A percentile compares a stretch with the other conserved stretches of the same genome.
Evolutionary conservation across 2,329 filamentous ascomycete species (phyloP).

Genomic region (Clonostachys byssicola): DNA sequence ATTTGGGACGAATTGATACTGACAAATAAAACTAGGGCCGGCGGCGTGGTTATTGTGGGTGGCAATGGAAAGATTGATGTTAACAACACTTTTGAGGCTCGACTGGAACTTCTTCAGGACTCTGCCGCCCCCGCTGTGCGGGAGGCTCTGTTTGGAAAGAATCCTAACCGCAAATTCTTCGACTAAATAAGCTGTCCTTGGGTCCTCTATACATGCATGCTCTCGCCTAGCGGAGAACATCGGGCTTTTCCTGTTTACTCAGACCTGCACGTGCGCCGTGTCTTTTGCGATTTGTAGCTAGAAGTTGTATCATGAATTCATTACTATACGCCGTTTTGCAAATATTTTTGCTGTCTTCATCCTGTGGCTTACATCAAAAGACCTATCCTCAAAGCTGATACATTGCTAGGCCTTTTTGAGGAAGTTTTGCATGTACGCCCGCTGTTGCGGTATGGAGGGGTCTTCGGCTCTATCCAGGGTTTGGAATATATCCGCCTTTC

Average conservation of each 20-base stretch:
- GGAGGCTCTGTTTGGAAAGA: constrained; percentile 86
- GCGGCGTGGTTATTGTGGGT: constrained; percentile 77
- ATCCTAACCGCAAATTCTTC: constrained; percentile 92
- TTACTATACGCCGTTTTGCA: too few relatives aligned
- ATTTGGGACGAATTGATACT: background rate
- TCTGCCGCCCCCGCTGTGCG: constrained; percentile 82
- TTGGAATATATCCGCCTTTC: constrained; percentile 49
- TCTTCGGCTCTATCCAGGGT: constrained; percentile 19
- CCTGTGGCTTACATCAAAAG: too few relatives aligned
- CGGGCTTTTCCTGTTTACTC: too few relatives aligned
- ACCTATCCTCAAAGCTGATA: too few relatives aligned
- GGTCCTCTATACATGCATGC: too few relatives aligned
- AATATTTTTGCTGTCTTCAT: too few relatives aligned
- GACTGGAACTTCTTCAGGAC: constrained; percentile 78
- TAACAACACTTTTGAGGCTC: constrained; percentile 96
- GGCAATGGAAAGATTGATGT: constrained; percentile 93
- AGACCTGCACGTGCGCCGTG: too few relatives aligned
- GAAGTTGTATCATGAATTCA: too few relatives aligned
- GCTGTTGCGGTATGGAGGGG: constrained; percentile 34
- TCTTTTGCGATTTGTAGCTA: too few relatives aligned
- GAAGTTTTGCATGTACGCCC: constrained; percentile 45
- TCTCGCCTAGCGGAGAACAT: too few relatives aligned
- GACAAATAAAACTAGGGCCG: constrained; percentile 53
- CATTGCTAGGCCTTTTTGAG: constrained; percentile 15
- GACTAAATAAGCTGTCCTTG: constrained; percentile 52